Percentiles rank a stretch among this genome's conserved stretches.
phyloP scores from a whole-genome alignment of 176 grass and related monocot genomes.

The Avena eriantha region DNA sequence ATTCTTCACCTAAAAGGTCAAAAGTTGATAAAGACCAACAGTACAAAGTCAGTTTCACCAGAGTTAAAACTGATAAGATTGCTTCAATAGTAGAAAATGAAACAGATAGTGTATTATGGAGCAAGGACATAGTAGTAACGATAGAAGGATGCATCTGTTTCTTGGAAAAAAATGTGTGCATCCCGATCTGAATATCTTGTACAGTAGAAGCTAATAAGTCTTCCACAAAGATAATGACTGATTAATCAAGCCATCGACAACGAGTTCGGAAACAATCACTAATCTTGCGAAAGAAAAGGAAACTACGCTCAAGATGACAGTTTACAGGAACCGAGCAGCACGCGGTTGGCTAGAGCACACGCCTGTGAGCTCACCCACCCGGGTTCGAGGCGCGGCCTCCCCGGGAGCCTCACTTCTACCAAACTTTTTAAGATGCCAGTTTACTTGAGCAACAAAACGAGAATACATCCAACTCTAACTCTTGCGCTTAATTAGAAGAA shows the following conservation, averaged over 20 bases:
- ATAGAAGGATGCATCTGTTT: background rate
- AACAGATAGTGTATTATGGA: background rate
- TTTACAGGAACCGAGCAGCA: background rate
- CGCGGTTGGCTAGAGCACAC: background rate
- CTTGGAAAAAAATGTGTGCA: background rate
- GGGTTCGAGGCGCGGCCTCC: background rate
- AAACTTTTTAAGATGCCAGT: background rate
- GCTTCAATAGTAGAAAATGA: background rate
- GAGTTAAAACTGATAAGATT: constrained; percentile 1
- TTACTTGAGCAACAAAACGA: background rate
- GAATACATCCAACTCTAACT: background rate
- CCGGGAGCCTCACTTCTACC: background rate
- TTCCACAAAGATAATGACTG: background rate
- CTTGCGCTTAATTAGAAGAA: background rate
- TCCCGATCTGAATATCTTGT: background rate
- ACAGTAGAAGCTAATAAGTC: background rate
- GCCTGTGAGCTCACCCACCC: background rate
- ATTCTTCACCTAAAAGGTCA: background rate
- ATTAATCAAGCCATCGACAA: constrained; percentile 15
- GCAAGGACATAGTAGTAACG: background rate
- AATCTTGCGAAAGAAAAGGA: background rate
- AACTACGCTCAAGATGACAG: background rate
- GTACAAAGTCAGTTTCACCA: background rate
- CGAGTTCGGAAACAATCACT: background rate
- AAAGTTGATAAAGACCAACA: constrained; percentile 4